Conservation (phyloP, 148 eudicot genomes). For the Arbutus unedo region DNA sequence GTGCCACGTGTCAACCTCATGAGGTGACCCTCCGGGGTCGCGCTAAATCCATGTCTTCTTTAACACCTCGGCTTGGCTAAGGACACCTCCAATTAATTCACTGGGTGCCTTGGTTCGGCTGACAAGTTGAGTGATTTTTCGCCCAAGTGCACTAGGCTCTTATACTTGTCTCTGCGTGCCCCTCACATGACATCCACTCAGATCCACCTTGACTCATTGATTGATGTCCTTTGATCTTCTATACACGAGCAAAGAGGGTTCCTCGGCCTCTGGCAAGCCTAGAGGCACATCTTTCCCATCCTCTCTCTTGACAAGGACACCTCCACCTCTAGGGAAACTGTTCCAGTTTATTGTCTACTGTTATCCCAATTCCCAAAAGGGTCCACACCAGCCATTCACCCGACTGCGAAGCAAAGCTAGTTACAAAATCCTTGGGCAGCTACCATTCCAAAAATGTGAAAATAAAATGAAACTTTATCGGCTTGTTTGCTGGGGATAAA, state of each 20-base stretch:
- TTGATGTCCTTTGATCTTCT: background rate
- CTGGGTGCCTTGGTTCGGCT: background rate
- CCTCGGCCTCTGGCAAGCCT: background rate
- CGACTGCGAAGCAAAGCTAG: background rate
- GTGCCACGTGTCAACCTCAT: background rate
- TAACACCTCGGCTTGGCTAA: background rate
- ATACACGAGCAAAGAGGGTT: background rate
- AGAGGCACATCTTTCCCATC: background rate
- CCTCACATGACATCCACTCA: background rate
- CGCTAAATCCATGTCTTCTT: background rate
- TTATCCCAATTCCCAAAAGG: background rate
- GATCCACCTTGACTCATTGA: background rate
- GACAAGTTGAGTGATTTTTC: background rate
- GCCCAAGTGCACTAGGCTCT: background rate
- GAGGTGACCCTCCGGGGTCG: background rate
- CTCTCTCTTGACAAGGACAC: background rate
- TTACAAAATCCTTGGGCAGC: background rate
- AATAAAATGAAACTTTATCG: background rate
- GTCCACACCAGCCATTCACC: background rate
- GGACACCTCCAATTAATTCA: background rate
- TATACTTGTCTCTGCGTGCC: background rate
- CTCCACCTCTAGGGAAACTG: background rate
- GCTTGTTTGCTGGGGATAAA: background rate
- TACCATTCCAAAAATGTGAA: background rate
- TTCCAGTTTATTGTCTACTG: background rate